Percentiles rank a stretch among this genome's conserved stretches.
Conservation (phyloP, 768 basidiomycete genomes). For the Fibroporia radiculosa region DNA sequence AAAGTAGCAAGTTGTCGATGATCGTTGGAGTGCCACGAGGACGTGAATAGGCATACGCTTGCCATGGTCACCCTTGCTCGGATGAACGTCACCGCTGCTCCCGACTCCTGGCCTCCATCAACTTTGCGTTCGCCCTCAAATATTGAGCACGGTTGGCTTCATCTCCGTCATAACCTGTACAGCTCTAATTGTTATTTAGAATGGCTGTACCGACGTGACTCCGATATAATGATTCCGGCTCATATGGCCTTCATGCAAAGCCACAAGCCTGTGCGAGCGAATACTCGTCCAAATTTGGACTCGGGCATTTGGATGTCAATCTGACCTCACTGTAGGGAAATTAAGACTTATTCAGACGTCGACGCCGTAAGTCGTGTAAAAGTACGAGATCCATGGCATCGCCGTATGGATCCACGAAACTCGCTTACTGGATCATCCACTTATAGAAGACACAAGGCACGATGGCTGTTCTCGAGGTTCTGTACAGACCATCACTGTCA, state of each 20-base stretch:
- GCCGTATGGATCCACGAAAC: slow-evolving; percentile 1
- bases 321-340: background rate
- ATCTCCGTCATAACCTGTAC: too few relatives aligned
- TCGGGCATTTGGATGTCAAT: background rate
- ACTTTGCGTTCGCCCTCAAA: too few relatives aligned
- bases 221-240: slow-evolving; percentile 1
- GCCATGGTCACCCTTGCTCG: too few relatives aligned
- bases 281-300: background rate
- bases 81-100: too few relatives aligned
- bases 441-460: slow-evolving; percentile 1
- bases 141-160: too few relatives aligned
- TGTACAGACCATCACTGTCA: background rate
- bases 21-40: too few relatives aligned
- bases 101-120: too few relatives aligned
- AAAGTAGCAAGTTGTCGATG: too few relatives aligned
- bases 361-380: background rate
- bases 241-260: background rate
- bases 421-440: background rate
- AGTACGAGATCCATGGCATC: slow-evolving; percentile 1
- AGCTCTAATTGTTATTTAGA: too few relatives aligned
- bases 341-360: background rate
- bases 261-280: background rate
- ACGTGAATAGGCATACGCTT: too few relatives aligned
- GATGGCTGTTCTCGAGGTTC: slow-evolving; percentile 2
- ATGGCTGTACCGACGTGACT: too few relatives aligned